Base-by-base conservation (phyloP, 148 eudicot species). In the Fallopia convolvulus region DNA sequence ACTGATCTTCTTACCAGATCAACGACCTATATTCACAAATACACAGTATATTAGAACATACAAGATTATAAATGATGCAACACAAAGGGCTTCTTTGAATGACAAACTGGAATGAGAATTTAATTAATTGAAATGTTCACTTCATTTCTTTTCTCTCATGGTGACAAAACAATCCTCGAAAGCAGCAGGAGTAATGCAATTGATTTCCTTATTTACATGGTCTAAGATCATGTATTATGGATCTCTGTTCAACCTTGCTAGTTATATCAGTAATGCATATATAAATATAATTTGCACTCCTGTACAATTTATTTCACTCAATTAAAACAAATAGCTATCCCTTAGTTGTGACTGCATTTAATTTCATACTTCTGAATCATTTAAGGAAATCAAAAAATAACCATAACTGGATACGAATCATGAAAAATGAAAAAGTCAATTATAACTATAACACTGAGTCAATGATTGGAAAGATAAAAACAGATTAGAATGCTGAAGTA, bases 1-100 rank as follows among this genome's bases (percentile, higher is more conserved):
- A 95, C 94, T 36, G 97, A 96, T 78, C 82, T 91, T 78, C 90
- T 87, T 49, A 92, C 97, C 84, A 92, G 78, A 82, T 95, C 99
- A 75, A 91, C 97, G 26, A 95, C 97, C 99, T 95, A 63, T 10
- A 11, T 30, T 26, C 39, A 26, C 39, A 30, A 10, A 26, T 6
- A 26, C 1, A 26, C 6, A 63, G 6, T 26, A 63, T 12, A 12
- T 30, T 44, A 55, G 3, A 55, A 20, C 20, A 2, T n/a, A 18
- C 9, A 8, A 55, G 9, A 55, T 55, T 20, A 55, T 4, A n/a
- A 4, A 55, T 17, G 60, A 14, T 18, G 60, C 26, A 55, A 18
- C 23, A 55, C 60, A 55, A 55, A 55, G 17, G 60, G 23, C 60
- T 55, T 18, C 6, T n/a, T 55, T 55, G 60, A 26, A 4, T 20